Percentiles rank a stretch among this genome's conserved stretches.
Evolutionary conservation across 345 rosid genomes (phyloP).

Genomic region (Erodium maritimum): DNA sequence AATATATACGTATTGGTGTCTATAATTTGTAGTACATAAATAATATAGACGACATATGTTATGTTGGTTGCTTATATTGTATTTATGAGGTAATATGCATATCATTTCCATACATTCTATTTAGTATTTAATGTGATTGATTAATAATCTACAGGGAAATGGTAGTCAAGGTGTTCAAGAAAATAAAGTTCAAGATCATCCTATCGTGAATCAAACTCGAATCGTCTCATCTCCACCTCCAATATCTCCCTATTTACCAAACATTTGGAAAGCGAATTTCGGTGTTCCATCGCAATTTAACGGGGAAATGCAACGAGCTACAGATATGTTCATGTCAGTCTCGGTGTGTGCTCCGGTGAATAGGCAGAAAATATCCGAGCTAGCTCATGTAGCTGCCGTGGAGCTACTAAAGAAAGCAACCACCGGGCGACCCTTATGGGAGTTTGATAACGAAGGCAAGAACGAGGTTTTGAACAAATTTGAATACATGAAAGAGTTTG

Average conservation of each 20-base stretch:
- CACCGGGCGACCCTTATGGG: not conserved
- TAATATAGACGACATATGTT: too few relatives aligned
- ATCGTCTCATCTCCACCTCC: not conserved
- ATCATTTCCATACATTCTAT: too few relatives aligned
- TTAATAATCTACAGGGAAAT: not conserved
- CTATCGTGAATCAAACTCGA: not conserved
- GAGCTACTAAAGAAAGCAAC: conserved; percentile 7
- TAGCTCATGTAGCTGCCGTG: conserved; percentile 3
- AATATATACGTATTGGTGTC: too few relatives aligned
- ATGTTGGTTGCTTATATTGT: too few relatives aligned
- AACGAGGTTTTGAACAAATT: conserved; percentile 1
- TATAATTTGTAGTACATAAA: too few relatives aligned
- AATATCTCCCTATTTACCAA: not conserved
- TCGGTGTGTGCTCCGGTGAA: conserved; percentile 2
- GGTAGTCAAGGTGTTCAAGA: not conserved
- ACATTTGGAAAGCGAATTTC: not conserved
- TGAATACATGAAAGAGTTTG: conserved; percentile 1
- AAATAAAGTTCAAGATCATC: not conserved
- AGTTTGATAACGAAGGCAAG: not conserved
- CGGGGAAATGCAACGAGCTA: not conserved
- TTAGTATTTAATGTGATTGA: too few relatives aligned
- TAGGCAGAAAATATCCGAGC: not conserved
- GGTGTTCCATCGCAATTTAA: not conserved
- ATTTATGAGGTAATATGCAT: too few relatives aligned
- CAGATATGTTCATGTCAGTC: conserved; percentile 6